Evolutionary conservation across 148 eudicot species (phyloP).

Genomic region (Tetragonia tetragonoides): DNA sequence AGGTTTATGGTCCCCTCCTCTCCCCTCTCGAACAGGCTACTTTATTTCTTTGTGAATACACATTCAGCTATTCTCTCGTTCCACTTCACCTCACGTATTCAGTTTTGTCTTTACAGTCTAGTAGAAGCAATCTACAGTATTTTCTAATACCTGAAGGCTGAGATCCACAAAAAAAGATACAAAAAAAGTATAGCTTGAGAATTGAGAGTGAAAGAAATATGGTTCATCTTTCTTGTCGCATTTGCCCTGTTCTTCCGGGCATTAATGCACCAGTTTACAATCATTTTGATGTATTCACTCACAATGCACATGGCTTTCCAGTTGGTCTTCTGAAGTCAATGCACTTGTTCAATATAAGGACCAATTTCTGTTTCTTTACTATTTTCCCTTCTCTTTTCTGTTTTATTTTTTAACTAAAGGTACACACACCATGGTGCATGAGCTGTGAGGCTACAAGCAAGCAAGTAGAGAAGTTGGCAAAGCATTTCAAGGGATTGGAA

Average conservation of each 20-base stretch:
- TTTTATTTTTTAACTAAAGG: slow-evolving; percentile 37
- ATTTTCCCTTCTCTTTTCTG: neutral
- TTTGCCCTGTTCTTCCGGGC: neutral
- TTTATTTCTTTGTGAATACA: neutral
- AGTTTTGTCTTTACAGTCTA: neutral
- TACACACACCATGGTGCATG: slow-evolving; percentile 89
- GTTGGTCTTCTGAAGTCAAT: neutral
- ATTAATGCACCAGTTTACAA: neutral
- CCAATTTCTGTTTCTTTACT: neutral
- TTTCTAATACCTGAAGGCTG: neutral
- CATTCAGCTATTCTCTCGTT: neutral
- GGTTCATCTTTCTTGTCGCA: neutral
- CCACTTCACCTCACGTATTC: neutral
- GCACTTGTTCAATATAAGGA: neutral
- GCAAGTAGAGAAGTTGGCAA: slow-evolving; percentile 88
- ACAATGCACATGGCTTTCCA: neutral
- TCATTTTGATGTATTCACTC: neutral
- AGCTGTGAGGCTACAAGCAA: slow-evolving; percentile 73
- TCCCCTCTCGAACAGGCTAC: neutral
- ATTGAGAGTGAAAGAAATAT: neutral
- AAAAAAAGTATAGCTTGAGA: neutral
- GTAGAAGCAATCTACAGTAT: neutral
- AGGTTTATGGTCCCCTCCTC: slow-evolving; percentile 44
- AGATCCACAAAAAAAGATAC: neutral
- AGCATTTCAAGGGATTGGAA: slow-evolving; percentile 84